phyloP scores from a whole-genome alignment of 768 basidiomycete genomes.

The Tylopilus cervinicoccineus region DNA sequence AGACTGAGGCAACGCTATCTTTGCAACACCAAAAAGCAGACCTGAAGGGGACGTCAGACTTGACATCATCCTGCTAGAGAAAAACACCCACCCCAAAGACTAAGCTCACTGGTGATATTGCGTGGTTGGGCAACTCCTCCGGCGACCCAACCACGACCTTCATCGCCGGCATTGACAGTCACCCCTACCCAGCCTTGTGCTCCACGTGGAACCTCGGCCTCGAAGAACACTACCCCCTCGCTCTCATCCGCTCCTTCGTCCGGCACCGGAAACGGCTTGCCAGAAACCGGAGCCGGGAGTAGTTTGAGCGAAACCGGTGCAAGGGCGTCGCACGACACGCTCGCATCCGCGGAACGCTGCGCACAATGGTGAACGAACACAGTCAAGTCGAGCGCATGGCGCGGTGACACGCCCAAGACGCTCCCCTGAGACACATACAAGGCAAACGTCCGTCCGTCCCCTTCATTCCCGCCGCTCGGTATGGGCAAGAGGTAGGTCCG shows the following conservation, averaged over 20 bases:
- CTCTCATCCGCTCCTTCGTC: slow-evolving; percentile 70
- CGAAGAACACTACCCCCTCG: slow-evolving; percentile 66
- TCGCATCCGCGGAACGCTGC: slow-evolving; percentile 15
- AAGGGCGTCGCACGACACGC: slow-evolving; percentile 36
- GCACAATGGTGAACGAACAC: slow-evolving; percentile 48
- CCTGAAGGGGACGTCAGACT: slow-evolving; percentile 31
- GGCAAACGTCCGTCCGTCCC: slow-evolving; percentile 36
- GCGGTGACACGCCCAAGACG: slow-evolving; percentile 48
- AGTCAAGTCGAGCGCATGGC: slow-evolving; percentile 40
- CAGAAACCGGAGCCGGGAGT: slow-evolving; percentile 56
- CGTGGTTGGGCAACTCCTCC: slow-evolving; percentile 45
- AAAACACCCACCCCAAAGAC: slow-evolving; percentile 40
- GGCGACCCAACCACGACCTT: slow-evolving; percentile 58
- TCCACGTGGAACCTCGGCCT: slow-evolving; percentile 38
- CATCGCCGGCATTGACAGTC: slow-evolving; percentile 42
- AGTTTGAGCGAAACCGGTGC: slow-evolving; percentile 51
- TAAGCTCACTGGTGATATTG: slow-evolving; percentile 30
- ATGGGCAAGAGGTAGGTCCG: slow-evolving; percentile 51
- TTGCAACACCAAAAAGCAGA: slow-evolving; percentile 33
- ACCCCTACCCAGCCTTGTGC: slow-evolving; percentile 49
- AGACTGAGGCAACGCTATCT: slow-evolving; percentile 32
- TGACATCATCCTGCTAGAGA: neutral
- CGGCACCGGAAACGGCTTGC: slow-evolving; percentile 58
- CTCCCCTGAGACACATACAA: slow-evolving; percentile 62
- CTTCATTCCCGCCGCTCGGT: slow-evolving; percentile 1